phyloP scores from a whole-genome alignment of 495 filamentous ascomycete genomes.

The Penicillium lagena region DNA sequence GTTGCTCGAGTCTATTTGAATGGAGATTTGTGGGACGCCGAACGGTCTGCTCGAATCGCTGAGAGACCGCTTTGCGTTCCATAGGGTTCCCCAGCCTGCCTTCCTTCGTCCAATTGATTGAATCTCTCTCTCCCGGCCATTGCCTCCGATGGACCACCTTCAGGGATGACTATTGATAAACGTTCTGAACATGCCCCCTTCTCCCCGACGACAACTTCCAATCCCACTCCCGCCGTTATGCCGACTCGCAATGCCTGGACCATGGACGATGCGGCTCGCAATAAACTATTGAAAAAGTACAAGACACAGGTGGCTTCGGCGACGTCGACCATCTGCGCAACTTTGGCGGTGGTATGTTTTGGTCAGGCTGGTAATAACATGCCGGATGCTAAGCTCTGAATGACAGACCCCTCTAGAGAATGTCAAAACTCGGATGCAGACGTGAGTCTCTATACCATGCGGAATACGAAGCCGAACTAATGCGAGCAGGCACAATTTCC shows the following conservation, averaged over 20 bases:
- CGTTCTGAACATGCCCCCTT: conserved; percentile 39
- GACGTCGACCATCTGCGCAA: conserved; percentile 37
- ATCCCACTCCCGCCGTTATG: conserved; percentile 26
- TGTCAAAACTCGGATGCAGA: conserved; percentile 46
- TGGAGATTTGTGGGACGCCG: conserved; percentile 45
- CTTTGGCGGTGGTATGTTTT: conserved; percentile 37
- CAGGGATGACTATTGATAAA: conserved; percentile 40
- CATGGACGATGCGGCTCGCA: conserved; percentile 35
- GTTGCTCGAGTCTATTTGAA: conserved; percentile 19
- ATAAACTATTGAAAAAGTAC: conserved; percentile 37
- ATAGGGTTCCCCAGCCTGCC: conserved; percentile 44
- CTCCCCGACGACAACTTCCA: conserved; percentile 17
- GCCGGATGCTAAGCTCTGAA: neutral
- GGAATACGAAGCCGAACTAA: too few relatives aligned
- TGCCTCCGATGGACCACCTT: conserved; percentile 28
- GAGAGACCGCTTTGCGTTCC: conserved; percentile 50
- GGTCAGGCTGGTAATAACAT: neutral
- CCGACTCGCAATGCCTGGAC: conserved; percentile 29
- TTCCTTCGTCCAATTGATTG: neutral
- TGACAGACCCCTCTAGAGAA: conserved; percentile 41
- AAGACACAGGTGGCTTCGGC: conserved; percentile 42
- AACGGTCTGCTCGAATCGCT: conserved; percentile 42
- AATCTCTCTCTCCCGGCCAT: conserved; percentile 1
- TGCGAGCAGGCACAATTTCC: conserved; percentile 33
- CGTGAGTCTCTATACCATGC: conserved; percentile 20